Conservation (phyloP, 1,284 basidiomycete species). For the Macrocystidia cucumis region DNA sequence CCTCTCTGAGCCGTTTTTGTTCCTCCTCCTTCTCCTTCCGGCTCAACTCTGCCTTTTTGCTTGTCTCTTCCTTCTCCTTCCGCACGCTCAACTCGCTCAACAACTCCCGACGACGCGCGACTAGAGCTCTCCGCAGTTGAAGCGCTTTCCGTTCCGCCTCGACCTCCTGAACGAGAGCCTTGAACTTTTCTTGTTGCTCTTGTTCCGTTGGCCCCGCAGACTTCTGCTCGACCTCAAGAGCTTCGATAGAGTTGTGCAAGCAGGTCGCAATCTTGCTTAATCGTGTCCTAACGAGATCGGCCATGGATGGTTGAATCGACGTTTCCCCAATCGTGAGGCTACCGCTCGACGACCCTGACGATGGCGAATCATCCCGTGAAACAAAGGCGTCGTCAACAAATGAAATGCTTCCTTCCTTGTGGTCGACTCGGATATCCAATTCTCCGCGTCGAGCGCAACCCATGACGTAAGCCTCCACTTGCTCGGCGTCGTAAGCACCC, state of each 20-base stretch:
- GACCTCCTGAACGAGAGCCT: conserved; percentile 48
- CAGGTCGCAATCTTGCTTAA: conserved; percentile 70
- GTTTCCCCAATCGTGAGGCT: conserved; percentile 21
- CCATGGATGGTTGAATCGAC: conserved; percentile 60
- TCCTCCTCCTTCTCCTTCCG: conserved; percentile 74
- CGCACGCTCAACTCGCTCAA: conserved; percentile 80
- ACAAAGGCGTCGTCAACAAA: conserved; percentile 79
- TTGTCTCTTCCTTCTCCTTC: conserved; percentile 89
- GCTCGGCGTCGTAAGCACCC: conserved; percentile 62
- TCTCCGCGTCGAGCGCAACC: conserved; percentile 87
- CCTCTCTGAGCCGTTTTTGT: conserved; percentile 57
- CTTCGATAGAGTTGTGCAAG: conserved; percentile 63
- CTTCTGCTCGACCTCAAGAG: conserved; percentile 35
- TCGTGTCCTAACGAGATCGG: conserved; percentile 68
- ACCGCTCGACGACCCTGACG: conserved; percentile 14
- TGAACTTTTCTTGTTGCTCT: conserved; percentile 45
- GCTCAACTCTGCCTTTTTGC: conserved; percentile 67
- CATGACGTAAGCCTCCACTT: conserved; percentile 91
- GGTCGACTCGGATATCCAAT: conserved; percentile 85
- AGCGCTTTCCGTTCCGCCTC: conserved; percentile 73
- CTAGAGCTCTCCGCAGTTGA: conserved; percentile 72
- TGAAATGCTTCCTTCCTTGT: conserved; percentile 78
- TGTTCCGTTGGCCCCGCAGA: conserved; percentile 42
- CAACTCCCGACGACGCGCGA: conserved; percentile 84
- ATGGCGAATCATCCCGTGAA: conserved; percentile 32